Evolutionary conservation across 495 filamentous ascomycete genomes (phyloP), one percentile per base, ranked within the genome.

Genomic region (Collariella sp.): DNA sequence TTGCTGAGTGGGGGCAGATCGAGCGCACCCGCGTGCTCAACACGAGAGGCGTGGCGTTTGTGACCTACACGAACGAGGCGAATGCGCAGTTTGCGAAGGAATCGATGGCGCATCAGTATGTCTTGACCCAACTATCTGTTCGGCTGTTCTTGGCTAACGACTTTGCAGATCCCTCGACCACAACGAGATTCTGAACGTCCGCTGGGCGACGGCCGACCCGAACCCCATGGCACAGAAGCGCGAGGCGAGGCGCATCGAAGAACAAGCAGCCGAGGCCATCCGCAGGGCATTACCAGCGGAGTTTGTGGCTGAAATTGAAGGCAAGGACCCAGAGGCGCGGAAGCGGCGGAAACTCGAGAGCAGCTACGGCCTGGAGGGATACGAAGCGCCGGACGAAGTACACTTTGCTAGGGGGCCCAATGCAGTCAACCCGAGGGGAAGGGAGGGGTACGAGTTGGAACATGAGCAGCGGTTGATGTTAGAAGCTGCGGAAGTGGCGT

Each of bases 201-300:
- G 94, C 34, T 99, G 94, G 94, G 93, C 94, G 20, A 97, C 93
- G 0, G 85, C 85, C 3, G 94, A 99, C 66, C 94, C 94, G 18
- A 99, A 99, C 58, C 94, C 94, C 0, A 81, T 89, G 77, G 88
- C 93, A 10, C 91, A 96, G 67, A 91, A 93, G 58, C 81, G 94
- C 33, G 94, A 99, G 65, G 91, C 87, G 18, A 76, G 87, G 33
- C 76, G 84, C 16, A 83, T 99, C 46, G 94, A 99, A 69, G 94
- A 99, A 67, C 91, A 96, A 70, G 94, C 94, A n/a, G 94, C 93
- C 0, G 94, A 96, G 64, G 94, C 94, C 10, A 89, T 99, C 36
- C 76, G 94, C 20, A 76, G 84, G 38, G 93, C 94, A 7, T 71
- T 99, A n/a, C 94, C 94, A 0, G 89, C 83, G 1, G 89, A 87